Base-by-base conservation (phyloP, 768 basidiomycete genomes). In the Fomitopsis pulvina region DNA sequence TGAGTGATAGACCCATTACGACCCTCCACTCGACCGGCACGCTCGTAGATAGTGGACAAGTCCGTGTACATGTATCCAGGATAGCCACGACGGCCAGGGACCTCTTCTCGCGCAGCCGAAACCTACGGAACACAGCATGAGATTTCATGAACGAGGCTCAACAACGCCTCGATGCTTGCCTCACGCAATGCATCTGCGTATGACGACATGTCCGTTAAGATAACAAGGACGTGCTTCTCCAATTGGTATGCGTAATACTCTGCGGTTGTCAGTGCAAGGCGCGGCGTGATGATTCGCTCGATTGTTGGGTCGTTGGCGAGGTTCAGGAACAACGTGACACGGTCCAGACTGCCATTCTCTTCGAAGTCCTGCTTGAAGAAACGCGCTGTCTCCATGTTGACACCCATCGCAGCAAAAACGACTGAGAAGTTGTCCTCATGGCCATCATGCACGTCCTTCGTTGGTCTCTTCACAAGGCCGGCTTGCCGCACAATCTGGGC, bases 331-430 rank as follows among this genome's bases (percentile, higher is more conserved):
- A 99, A 77, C 6, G 96, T 98, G 48, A 96, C 93, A 59, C 96
- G 87, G 71, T 97, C 93, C 54, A 98, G 78, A 76, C 86, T 89
- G 47, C 96, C 96, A 65, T 96, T 97, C 62, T 96, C 95, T 70
- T 98, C 94, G 66, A 98, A 98, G 74, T 99, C 96, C 66, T 94
- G 90, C 70, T 95, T 94, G 87, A 99, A 99, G 78, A 96, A 99
- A 47, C 95, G 84, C 42, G 96, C 96, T 5, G 96, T 98, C 70
- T 99, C 96, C 93, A 96, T 96, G 75, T 99, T 99, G 52, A 95
- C 96, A 79, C 96, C 96, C 96, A 99, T 98, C 34, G 96, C 96
- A 50, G 94, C 96, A 66, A 98, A 99, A 42, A 98, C 96, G 63
- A 99, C 94, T 42, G 92, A 95, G 79, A 99, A 99, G 71, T 99